These are phyloP conservation scores for Dothistroma septosporum DNA, from an alignment of 2,329 filamentous ascomycete genomes.

Conservation along the genomic window DNA sequence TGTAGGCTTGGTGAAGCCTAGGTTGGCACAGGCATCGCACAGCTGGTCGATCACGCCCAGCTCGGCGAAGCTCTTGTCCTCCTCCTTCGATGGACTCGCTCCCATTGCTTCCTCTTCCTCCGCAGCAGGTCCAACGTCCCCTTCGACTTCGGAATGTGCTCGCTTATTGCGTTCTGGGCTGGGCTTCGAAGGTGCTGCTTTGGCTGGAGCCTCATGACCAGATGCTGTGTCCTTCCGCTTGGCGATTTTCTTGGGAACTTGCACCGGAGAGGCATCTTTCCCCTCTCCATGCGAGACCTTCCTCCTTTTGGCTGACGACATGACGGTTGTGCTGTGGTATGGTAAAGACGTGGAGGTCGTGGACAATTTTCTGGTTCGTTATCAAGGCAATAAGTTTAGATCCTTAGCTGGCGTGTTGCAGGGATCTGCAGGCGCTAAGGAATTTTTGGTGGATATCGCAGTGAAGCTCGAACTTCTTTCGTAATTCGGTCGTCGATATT, in stretches of 20 bases:
- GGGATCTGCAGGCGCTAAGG: not conserved
- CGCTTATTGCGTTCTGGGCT: slow-evolving; percentile 14
- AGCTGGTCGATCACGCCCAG: slow-evolving; percentile 79
- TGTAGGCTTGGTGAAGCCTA: slow-evolving; percentile 82
- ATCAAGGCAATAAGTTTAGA: not conserved
- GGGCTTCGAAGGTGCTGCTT: not conserved
- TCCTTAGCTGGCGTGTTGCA: not conserved
- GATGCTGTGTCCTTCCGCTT: not conserved
- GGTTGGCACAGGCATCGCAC: slow-evolving; percentile 77
- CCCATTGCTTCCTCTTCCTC: slow-evolving; percentile 20
- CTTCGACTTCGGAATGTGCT: slow-evolving; percentile 12
- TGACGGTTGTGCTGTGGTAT: slow-evolving; percentile 18
- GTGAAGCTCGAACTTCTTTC: not conserved
- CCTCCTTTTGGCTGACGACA: slow-evolving; percentile 43
- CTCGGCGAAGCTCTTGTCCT: slow-evolving; percentile 61
- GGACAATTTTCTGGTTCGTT: slow-evolving; percentile 1
- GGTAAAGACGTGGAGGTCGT: not conserved
- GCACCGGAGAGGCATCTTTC: slow-evolving; percentile 5
- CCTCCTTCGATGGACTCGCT: slow-evolving; percentile 8
- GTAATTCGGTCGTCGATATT: not conserved
- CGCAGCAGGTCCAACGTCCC: slow-evolving; percentile 1
- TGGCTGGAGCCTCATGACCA: not conserved
- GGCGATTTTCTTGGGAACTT: slow-evolving; percentile 5
- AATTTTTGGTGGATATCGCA: not conserved
- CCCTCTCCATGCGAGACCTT: slow-evolving; percentile 33